Conservation (phyloP, 805 yeast genomes). For the Zygoascus flipseniorum region DNA sequence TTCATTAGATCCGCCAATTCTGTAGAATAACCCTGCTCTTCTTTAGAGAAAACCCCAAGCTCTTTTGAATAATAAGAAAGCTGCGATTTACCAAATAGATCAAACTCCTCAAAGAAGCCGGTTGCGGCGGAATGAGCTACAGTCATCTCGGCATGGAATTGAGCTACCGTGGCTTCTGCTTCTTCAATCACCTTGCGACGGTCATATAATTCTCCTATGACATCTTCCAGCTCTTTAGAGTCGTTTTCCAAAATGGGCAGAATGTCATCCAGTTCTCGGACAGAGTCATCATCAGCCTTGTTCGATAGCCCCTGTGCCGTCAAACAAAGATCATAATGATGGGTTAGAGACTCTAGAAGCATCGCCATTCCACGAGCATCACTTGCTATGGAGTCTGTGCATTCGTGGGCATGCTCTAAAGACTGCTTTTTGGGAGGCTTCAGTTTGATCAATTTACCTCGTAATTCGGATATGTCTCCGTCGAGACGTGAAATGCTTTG, state of each 20-base stretch:
- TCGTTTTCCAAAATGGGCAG: constrained; percentile 41
- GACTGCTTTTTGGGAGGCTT: constrained; percentile 17
- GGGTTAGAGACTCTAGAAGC: constrained; percentile 60
- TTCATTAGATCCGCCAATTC: constrained; percentile 24
- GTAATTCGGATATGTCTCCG: constrained; percentile 6
- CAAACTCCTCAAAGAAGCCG: constrained; percentile 11
- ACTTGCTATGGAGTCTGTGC: constrained; percentile 20
- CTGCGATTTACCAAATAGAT: constrained; percentile 14
- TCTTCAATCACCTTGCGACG: constrained; percentile 14
- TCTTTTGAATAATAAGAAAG: constrained; percentile 14
- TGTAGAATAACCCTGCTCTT: constrained; percentile 20
- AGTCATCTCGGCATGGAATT: constrained; percentile 18
- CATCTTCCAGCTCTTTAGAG: constrained; percentile 27
- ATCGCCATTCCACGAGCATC: constrained; percentile 62
- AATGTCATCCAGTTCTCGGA: constrained; percentile 41
- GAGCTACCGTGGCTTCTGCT: constrained; percentile 13
- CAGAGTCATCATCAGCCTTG: constrained; percentile 24
- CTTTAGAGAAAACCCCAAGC: constrained; percentile 15
- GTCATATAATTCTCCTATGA: constrained; percentile 20
- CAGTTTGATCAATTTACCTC: constrained; percentile 13
- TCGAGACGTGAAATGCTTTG: constrained; percentile 21
- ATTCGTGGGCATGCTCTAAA: constrained; percentile 19
- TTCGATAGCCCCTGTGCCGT: constrained; percentile 37
- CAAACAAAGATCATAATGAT: constrained; percentile 74
- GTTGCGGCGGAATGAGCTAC: constrained; percentile 20